Evolutionary conservation across 257 asterid genomes (phyloP), one percentile per base, ranked within the genome.

Genomic region (Plantago elongata): DNA sequence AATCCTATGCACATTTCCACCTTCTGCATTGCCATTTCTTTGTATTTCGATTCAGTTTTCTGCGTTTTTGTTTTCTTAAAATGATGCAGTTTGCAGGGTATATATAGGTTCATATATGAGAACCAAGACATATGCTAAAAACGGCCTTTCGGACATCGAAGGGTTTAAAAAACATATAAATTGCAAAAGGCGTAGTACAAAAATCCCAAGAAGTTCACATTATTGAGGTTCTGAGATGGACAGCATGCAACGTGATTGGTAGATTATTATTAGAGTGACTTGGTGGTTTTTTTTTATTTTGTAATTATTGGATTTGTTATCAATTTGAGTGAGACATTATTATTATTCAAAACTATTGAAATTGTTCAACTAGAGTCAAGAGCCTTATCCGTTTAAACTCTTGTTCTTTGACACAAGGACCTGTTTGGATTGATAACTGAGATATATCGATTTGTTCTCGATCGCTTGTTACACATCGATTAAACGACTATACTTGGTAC

Each of bases 1-100:
- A 84, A 1, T 15, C 68, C 78, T 0, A 84, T 22, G 68, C 83
- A 82, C 18, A 80, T 72, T 66, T 75, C 86, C 50, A 85, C 45
- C 72, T 68, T 84, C 74, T 69, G 78, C 58, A 79, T 60, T 54
- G 79, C 64, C 96, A 81, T 83, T 54, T 54, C 13, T n/a, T 56
- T 12, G 50, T 22, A 22, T 22, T 22, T 22, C 1, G 27, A 22
- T 22, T 22, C 27, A 22, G 2, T 43, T 44, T 18, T 10, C 54
- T 1, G 16, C 2, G 15, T 44, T 9, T 61, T 11, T 46, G 12
- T 22, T 57, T 45, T 49, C 37, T n/a, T 34, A 43, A 61, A 54
- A 57, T 43, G 58, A 49, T 55, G 58, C 65, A 46, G 50, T 58
- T 57, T 64, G 49, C 61, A 27, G 61, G 27, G 16, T 44, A 61